Evolutionary conservation across 2,329 filamentous ascomycete genomes (phyloP).

Genomic region (Trichothecium roseum): DNA sequence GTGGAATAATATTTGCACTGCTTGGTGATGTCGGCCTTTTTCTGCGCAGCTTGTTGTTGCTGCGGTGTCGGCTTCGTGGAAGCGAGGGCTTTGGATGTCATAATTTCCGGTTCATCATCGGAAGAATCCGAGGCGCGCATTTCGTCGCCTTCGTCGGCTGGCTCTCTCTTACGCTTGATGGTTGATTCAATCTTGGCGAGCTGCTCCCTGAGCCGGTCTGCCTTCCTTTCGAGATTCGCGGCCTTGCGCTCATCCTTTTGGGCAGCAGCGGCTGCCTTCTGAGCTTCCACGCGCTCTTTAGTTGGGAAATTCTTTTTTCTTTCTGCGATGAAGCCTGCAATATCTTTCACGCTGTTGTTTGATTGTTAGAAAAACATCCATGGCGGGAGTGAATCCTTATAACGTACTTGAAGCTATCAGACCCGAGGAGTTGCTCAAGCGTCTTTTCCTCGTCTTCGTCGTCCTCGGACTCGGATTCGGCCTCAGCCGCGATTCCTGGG

Average conservation of each 20-base stretch:
- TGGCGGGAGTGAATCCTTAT: neutral
- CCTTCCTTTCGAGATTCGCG: constrained; percentile 46
- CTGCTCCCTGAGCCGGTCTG: constrained; percentile 52
- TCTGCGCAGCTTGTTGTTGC: constrained; percentile 7
- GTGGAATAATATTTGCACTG: constrained; percentile 65
- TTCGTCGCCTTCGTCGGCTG: constrained; percentile 57
- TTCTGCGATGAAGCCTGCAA: constrained; percentile 72
- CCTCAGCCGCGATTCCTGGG: constrained; percentile 41
- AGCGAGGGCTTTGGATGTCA: constrained; percentile 25
- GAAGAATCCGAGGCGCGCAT: constrained; percentile 46
- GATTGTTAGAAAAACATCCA: constrained; percentile 5
- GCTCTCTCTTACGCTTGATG: constrained; percentile 58
- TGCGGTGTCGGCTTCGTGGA: neutral
- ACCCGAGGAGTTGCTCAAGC: constrained; percentile 42
- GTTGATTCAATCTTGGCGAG: constrained; percentile 62
- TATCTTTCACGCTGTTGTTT: constrained; percentile 48
- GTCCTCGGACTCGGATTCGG: constrained; percentile 51
- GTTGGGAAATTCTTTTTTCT: constrained; percentile 75
- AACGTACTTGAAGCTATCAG: constrained; percentile 22
- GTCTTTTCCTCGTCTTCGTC: constrained; percentile 64
- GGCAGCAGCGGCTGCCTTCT: constrained; percentile 38
- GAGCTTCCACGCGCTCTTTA: constrained; percentile 55
- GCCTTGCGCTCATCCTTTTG: constrained; percentile 49
- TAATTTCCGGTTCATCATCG: constrained; percentile 48
- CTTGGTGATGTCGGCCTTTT: constrained; percentile 50